Base-by-base conservation (phyloP, 140 eudicot species). In the Anethum foeniculum region DNA sequence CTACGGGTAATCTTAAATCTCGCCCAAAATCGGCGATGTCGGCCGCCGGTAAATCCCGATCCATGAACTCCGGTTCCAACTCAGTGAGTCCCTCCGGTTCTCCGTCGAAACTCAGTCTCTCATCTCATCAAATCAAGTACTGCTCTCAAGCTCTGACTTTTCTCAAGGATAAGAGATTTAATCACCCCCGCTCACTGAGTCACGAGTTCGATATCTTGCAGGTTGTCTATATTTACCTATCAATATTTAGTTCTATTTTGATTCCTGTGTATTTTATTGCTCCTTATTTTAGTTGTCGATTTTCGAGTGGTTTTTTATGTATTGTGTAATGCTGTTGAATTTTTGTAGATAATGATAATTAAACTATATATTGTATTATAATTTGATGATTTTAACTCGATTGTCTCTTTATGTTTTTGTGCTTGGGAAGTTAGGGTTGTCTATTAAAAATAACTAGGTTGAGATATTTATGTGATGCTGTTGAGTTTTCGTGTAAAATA, bases 181-280 rank as follows among this genome's bases (percentile, higher is more conserved):
- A 79, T 75, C 73, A 77, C 38, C 84, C 76, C 25, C 81, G 83
- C 3, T 9, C 47, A 68, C 80, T 92, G 43, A 81, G 52, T 30
- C 84, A 79, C 25, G 99, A 94, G 85, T 94, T 94, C 92, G 44
- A 74, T 16, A 74, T 76, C 67, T 88, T 94, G 80, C 91, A 94
- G 96, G 97, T 94, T 34, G 1, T 30, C 7, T 68, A 54, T 19
- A 5, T 21, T 19, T 54, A 54, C 19, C 2, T 54, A 54, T 47
- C 18, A 44, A 10, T 43, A 43, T 44, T 7, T 6, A 44, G 1
- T 46, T 6, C 14, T 68, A 3, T 38, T 2, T 41, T 41, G 44
- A 3, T 6, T 41, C 10, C 25, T 80, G 8, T 64, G 1, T 25
- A 3, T 67, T 25, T 34, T 58, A 49, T 51, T 16, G 19, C 0